Base-by-base conservation (phyloP, 1,139 yeast genomes). In the Geotrichum carabidarum region DNA sequence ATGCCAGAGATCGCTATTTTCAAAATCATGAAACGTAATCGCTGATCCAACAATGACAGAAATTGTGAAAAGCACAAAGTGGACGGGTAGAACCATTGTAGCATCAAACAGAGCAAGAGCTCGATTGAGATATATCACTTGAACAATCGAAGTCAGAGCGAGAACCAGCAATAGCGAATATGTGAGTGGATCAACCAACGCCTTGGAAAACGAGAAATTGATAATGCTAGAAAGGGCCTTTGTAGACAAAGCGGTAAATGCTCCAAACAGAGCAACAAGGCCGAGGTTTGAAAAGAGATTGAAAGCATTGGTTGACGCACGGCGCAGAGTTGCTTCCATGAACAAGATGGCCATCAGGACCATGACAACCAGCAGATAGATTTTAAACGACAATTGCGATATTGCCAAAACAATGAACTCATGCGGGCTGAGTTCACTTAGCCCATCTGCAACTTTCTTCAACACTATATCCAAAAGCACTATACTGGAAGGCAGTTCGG, bases 81-180 rank as follows among this genome's bases (percentile, higher is more conserved):
- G 78, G 38, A 74, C 70, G 0, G 80, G 80, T 6, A 77, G 73
- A 4, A 77, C 79, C 8, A 71, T 66, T 30, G 78, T 74, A 3
- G 77, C 72, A 15, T 72, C 72, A 54, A 73, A 75, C 14, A 64
- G 60, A 40, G 68, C 67, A 44, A 76, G 64, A 1, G 76, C 73
- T 14, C 69, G 64, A 57, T 71, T 71, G 12, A 77, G 64, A 44
- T 70, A 68, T 18, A 68, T 61, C 17, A 75, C 68, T 51, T 76
- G 78, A 22, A 73, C 59, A 0, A 71, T 64, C 0, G 77, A 76
- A 1, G 77, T 71, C 5, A 66, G 56, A 1, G 66, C 61, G 18
- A 74, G 62, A 4, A 73, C 65, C 5, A 62, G 41, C 1, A 69
- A 55, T 22, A 74, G 61, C 2, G 59, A 37, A 56, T 72, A 73